Evolutionary conservation across 2,329 filamentous ascomycete species (phyloP).

Genomic region (Pyrenophora seminiperda): DNA sequence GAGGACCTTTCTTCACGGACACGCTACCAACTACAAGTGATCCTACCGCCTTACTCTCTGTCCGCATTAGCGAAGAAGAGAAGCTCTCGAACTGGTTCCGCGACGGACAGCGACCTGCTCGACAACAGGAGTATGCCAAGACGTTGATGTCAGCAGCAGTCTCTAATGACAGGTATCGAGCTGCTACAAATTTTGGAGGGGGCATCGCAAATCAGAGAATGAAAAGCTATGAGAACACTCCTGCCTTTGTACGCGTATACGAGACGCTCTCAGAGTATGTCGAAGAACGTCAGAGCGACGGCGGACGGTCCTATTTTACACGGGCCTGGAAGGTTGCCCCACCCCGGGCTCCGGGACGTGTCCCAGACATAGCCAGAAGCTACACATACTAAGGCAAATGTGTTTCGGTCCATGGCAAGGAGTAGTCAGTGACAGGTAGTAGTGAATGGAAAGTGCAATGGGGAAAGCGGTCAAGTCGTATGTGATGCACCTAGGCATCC

Average conservation of each 20-base stretch:
- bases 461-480: too few species aligned
- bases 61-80: conserved; percentile 38
- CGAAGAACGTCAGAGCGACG: conserved; percentile 31
- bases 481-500: too few species aligned
- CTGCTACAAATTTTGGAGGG: conserved; percentile 3
- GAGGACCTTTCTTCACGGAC: conserved; percentile 46
- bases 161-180: conserved; percentile 12
- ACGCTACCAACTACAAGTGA: conserved; percentile 36
- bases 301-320: conserved; percentile 48
- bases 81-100: conserved; percentile 52
- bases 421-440: too few species aligned
- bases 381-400: too few species aligned
- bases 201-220: conserved; percentile 18
- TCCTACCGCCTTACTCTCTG: conserved; percentile 30
- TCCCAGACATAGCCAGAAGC: too few species aligned
- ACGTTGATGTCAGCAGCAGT: conserved; percentile 29
- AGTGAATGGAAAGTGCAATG: too few species aligned
- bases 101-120: conserved; percentile 33
- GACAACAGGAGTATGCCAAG: conserved; percentile 35
- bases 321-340: conserved; percentile 43
- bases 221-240: conserved; percentile 35
- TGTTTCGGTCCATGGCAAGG: too few species aligned
- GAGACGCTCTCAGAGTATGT: conserved; percentile 52
- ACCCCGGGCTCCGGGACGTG: too few species aligned
- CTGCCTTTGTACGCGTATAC: conserved; percentile 49